Evolutionary conservation across 192 early-diverging fungal genomes (phyloP).

Genomic region (Glomus cerebriforme): DNA sequence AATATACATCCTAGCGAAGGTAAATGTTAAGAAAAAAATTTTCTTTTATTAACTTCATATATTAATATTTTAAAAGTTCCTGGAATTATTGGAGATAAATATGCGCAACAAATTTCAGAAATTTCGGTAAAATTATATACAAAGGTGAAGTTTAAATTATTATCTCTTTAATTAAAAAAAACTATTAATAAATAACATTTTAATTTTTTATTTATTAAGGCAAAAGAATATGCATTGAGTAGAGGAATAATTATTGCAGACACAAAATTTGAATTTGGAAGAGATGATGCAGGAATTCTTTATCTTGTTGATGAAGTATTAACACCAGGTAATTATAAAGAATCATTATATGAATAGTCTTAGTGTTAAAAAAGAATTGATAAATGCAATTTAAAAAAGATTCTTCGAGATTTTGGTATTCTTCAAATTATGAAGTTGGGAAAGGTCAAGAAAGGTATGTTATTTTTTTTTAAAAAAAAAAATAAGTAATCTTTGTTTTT

Average conservation of each 20-base stretch:
- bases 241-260: conserved; percentile 98
- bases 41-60: not conserved
- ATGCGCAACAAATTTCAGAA: conserved; percentile 74
- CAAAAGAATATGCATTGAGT: conserved; percentile 76
- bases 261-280: conserved; percentile 99
- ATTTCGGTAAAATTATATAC: conserved; percentile 80
- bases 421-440: no score
- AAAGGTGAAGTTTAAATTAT: conserved; percentile 75
- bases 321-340: conserved; percentile 72
- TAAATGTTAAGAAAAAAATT: conserved; percentile 28
- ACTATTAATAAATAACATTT: conserved; percentile 97
- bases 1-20: conserved; percentile 95
- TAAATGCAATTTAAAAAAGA: conserved; percentile 54
- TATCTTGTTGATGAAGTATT: conserved; percentile 95
- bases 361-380: no score
- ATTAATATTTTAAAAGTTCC: conserved; percentile 45
- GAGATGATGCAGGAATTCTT: conserved; percentile 76
- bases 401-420: no score
- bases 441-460: conserved; percentile 63
- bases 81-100: conserved; percentile 80
- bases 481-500: no score
- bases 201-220: conserved; percentile 93
- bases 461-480: no score
- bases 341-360: not conserved
- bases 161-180: conserved; percentile 64